Evolutionary conservation across 2,329 filamentous ascomycete species (phyloP).

Genomic region (Sclerotinia nivalis): DNA sequence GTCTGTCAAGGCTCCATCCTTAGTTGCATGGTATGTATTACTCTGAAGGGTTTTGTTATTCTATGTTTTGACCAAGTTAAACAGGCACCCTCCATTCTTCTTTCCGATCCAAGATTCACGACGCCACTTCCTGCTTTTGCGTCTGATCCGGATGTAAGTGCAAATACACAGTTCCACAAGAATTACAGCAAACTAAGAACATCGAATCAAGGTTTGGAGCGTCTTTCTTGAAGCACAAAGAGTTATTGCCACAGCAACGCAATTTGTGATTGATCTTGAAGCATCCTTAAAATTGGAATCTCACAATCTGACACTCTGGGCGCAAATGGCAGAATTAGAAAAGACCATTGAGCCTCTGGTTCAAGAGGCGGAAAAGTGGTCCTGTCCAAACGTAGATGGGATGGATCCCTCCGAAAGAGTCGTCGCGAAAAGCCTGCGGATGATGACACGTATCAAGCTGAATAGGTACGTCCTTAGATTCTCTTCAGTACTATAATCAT

Average conservation of each 20-base stretch:
- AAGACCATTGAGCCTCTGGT: slow-evolving; percentile 33
- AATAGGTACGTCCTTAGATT: slow-evolving; percentile 1
- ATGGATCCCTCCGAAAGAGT: slow-evolving; percentile 43
- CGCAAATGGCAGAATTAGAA: slow-evolving; percentile 36
- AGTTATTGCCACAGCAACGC: slow-evolving; percentile 49
- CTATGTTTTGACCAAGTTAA: slow-evolving; percentile 24
- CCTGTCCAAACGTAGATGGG: slow-evolving; percentile 43
- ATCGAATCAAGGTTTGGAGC: slow-evolving; percentile 41
- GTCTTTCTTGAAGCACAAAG: slow-evolving; percentile 51
- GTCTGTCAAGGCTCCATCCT: slow-evolving; percentile 54
- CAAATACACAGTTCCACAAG: not conserved
- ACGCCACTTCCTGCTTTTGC: slow-evolving; percentile 47
- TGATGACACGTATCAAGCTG: slow-evolving; percentile 51
- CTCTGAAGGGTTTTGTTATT: not conserved
- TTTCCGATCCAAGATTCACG: slow-evolving; percentile 49
- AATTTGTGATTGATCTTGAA: slow-evolving; percentile 52
- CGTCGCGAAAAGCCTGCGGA: slow-evolving; percentile 48
- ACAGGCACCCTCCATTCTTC: slow-evolving; percentile 48
- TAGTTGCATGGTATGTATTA: slow-evolving; percentile 47
- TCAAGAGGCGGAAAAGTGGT: slow-evolving; percentile 33
- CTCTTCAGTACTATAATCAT: not conserved
- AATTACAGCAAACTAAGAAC: not conserved
- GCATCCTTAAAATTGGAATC: slow-evolving; percentile 44
- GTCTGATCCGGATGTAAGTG: slow-evolving; percentile 45
- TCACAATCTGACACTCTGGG: slow-evolving; percentile 46